Conservation (phyloP, 2,329 filamentous ascomycete genomes). For the Xylaria sp. region DNA sequence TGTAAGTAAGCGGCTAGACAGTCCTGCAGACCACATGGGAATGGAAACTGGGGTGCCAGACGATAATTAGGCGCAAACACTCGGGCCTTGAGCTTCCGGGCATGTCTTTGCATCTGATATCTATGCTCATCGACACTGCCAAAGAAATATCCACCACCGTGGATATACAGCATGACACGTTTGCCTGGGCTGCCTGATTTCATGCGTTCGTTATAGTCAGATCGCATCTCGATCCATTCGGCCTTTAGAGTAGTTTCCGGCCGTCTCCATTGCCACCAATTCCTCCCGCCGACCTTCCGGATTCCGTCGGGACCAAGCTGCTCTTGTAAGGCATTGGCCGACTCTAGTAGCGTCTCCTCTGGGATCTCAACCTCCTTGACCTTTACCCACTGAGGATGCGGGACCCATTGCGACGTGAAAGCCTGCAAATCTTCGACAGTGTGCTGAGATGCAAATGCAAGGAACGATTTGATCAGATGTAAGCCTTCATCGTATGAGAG, state of each 20-base stretch:
- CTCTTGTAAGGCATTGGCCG: conserved; percentile 69
- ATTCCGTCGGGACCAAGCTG: conserved; percentile 82
- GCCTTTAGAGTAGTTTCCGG: conserved; percentile 70
- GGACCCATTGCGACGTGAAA: conserved; percentile 92
- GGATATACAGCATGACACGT: conserved; percentile 90
- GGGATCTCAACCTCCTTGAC: conserved; percentile 72
- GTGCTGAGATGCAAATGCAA: conserved; percentile 83
- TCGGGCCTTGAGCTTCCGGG: conserved; percentile 87
- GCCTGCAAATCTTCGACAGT: conserved; percentile 91
- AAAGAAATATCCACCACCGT: conserved; percentile 95
- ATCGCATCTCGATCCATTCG: conserved; percentile 96
- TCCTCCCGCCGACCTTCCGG: conserved; percentile 75
- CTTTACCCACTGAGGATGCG: conserved; percentile 85
- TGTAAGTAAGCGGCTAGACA: conserved; percentile 88
- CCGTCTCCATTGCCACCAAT: conserved; percentile 90
- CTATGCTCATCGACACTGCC: conserved; percentile 94
- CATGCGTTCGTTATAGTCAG: conserved; percentile 76
- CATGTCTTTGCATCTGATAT: conserved; percentile 97
- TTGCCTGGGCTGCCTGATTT: conserved; percentile 63
- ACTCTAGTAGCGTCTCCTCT: conserved; percentile 63
- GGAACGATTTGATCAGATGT: conserved; percentile 83
- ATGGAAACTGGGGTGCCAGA: conserved; percentile 90
- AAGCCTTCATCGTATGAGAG: conserved; percentile 95
- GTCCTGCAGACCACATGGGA: conserved; percentile 90
- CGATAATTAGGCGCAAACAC: conserved; percentile 88